These are phyloP conservation scores for Acer negundo DNA, from an alignment of 345 rosid species.

Conservation along the genomic window DNA sequence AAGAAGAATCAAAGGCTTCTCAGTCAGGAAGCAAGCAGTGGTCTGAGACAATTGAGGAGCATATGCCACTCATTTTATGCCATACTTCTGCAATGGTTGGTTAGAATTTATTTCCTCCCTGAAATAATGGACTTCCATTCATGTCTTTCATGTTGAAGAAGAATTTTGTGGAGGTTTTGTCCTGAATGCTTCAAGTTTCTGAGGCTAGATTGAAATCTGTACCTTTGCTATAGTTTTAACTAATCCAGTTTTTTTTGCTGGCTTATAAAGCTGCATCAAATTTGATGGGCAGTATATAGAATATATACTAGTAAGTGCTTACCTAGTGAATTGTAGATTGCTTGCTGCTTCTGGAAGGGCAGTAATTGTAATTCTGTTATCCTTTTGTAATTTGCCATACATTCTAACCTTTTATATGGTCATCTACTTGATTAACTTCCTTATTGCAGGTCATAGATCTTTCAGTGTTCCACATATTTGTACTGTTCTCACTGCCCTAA, in stretches of 20 bases:
- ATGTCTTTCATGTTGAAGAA: slow-evolving; percentile 11
- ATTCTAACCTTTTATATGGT: neutral
- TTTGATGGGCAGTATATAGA: neutral
- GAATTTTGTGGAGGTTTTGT: neutral
- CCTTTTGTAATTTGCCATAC: neutral
- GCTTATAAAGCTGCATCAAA: neutral
- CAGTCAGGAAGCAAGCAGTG: slow-evolving; percentile 67
- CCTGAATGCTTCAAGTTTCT: neutral
- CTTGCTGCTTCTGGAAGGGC: slow-evolving; percentile 1
- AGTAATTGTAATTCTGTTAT: neutral
- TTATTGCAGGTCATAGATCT: neutral
- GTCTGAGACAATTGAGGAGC: slow-evolving; percentile 72
- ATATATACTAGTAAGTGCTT: neutral
- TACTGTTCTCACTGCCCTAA: neutral
- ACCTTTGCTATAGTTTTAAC: neutral
- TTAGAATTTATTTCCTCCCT: slow-evolving; percentile 22
- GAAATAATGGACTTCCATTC: slow-evolving; percentile 1
- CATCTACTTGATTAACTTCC: neutral
- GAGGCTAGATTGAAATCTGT: neutral
- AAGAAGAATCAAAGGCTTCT: slow-evolving; percentile 39
- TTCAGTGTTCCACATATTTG: neutral
- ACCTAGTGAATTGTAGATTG: neutral
- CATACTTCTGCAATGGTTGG: slow-evolving; percentile 81
- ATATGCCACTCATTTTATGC: slow-evolving; percentile 59
- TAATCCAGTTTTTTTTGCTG: neutral